These are phyloP conservation scores for Diplotaxis tenuifolia DNA, from an alignment of 345 rosid species.

Conservation along the genomic window DNA sequence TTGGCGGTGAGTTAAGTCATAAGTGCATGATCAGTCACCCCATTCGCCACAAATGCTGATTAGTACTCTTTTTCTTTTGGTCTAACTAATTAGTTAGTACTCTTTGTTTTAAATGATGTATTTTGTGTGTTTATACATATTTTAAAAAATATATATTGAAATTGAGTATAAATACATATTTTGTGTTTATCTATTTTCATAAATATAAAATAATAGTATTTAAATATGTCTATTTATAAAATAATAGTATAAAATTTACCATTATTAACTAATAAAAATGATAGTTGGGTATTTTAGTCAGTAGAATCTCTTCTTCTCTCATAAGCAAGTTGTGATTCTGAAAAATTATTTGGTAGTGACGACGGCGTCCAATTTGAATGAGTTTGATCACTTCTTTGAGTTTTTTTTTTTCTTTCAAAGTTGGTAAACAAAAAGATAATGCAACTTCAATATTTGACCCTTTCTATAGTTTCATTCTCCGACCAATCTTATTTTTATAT, in stretches of 20 bases:
- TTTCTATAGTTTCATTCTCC: conserved; percentile 22
- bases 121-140: not conserved
- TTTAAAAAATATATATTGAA: too few relatives aligned
- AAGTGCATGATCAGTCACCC: not conserved
- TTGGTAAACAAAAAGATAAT: conserved; percentile 7
- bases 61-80: not conserved
- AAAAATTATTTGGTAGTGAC: not conserved
- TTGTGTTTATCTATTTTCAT: too few relatives aligned
- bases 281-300: too few relatives aligned
- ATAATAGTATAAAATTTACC: too few relatives aligned
- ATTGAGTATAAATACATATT: too few relatives aligned
- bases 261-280: too few relatives aligned
- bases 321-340: not conserved
- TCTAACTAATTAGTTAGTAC: too few relatives aligned
- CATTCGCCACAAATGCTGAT: conserved; percentile 2
- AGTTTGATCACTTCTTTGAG: conserved; percentile 6
- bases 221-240: too few relatives aligned
- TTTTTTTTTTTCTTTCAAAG: not conserved
- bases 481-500: not conserved
- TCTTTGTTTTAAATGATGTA: not conserved
- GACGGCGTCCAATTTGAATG: conserved; percentile 21
- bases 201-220: not conserved
- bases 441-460: conserved; percentile 17
- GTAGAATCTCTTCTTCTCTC: not conserved
- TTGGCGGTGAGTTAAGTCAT: conserved; percentile 21